Evolutionary conservation across 1,139 yeast species (phyloP).

Genomic region (Candida buenavistaensis): DNA sequence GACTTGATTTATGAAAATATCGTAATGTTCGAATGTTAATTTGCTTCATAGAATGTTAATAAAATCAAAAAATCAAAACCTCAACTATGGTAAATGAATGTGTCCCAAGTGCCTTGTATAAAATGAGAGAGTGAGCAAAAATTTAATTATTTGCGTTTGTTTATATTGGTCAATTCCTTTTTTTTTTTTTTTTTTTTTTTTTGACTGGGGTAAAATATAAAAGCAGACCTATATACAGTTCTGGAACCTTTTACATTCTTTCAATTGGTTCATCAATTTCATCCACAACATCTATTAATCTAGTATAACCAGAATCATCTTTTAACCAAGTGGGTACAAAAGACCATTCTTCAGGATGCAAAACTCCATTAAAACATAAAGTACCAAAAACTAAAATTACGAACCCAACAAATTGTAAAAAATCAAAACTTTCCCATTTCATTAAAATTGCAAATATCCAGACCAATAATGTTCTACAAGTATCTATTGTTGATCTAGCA

Average conservation of each 20-base stretch:
- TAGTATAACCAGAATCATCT: conserved; percentile 7
- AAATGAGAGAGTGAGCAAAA: no score
- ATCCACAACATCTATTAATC: conserved; percentile 34
- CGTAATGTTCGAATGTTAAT: no score
- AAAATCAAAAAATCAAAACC: no score
- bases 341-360: conserved; percentile 47
- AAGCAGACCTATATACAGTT: no score
- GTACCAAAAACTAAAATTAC: conserved; percentile 69
- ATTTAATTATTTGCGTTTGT: no score
- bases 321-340: conserved; percentile 49
- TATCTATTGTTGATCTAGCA: conserved; percentile 76
- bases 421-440: conserved; percentile 75
- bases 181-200: no score
- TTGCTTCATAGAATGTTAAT: no score
- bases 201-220: no score
- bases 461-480: conserved; percentile 72
- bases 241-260: conserved; percentile 3
- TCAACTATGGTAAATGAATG: no score
- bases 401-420: conserved; percentile 67
- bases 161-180: no score
- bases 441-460: conserved; percentile 73
- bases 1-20: no score
- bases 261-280: conserved; percentile 25
- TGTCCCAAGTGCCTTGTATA: no score
- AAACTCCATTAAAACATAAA: conserved; percentile 69